Conservation (phyloP, 2,329 filamentous ascomycete genomes). For the Davidsoniella eucalypti region DNA sequence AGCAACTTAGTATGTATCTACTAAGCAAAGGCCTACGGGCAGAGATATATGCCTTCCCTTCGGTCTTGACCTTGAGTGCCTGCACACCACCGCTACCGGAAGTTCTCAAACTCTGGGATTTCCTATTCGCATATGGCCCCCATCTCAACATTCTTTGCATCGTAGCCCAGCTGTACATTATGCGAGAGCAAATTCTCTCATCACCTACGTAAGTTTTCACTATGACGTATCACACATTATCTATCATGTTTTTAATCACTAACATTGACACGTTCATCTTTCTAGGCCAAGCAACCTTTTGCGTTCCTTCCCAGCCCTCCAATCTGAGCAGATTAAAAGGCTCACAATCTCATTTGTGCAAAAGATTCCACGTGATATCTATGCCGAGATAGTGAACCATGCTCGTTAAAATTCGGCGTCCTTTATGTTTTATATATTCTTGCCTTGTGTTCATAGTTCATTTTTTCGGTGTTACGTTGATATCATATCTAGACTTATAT, state of each 20-base stretch:
- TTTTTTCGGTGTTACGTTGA: background rate
- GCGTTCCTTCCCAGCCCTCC: conserved; percentile 69
- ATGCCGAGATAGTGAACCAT: conserved; percentile 76
- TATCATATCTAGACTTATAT: background rate
- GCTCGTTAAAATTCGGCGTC: conserved; percentile 40
- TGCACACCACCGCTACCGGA: conserved; percentile 91
- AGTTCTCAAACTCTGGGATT: conserved; percentile 89
- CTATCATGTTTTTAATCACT: conserved; percentile 2
- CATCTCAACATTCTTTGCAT: conserved; percentile 95
- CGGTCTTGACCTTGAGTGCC: conserved; percentile 83
- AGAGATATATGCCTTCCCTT: conserved; percentile 91
- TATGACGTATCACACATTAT: background rate
- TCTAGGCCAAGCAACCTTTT: conserved; percentile 76
- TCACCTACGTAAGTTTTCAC: conserved; percentile 53
- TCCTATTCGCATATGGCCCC: conserved; percentile 86
- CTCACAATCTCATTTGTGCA: conserved; percentile 74
- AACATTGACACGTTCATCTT: background rate
- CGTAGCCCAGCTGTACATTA: conserved; percentile 81
- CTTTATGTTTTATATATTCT: background rate
- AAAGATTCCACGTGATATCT: conserved; percentile 81
- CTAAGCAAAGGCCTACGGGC: conserved; percentile 76
- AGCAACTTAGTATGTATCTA: conserved; percentile 70
- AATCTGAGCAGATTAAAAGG: conserved; percentile 69
- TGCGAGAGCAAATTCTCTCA: conserved; percentile 67
- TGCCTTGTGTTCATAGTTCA: background rate